Conservation (phyloP, 139 green algal genomes). For the Coelastrella sp. region DNA sequence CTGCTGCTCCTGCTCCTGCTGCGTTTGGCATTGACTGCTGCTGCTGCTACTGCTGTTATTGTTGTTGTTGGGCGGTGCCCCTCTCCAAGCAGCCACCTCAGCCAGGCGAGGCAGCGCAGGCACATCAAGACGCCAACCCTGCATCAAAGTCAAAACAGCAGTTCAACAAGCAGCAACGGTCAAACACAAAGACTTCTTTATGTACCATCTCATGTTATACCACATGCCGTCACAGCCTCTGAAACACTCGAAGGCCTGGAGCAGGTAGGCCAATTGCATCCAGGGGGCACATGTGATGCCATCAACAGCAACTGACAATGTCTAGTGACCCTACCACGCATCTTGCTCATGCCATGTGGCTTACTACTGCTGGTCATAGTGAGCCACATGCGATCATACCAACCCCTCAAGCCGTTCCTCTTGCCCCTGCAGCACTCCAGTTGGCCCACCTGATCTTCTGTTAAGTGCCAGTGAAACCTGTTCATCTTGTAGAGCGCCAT, state of each 20-base stretch:
- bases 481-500: slow-evolving; percentile 74
- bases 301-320: no score
- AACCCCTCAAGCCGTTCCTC: neutral
- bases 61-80: neutral
- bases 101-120: slow-evolving; percentile 63
- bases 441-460: slow-evolving; percentile 69
- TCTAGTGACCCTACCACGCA: no score
- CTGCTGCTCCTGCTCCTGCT: slow-evolving; percentile 30
- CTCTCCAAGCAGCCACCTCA: slow-evolving; percentile 65
- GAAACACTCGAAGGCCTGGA: no score
- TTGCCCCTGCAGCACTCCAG: neutral
- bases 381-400: neutral
- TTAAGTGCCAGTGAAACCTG: slow-evolving; percentile 76
- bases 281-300: no score
- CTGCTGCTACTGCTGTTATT: slow-evolving; percentile 31
- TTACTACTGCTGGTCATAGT: no score
- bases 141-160: neutral
- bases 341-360: no score
- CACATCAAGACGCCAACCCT: slow-evolving; percentile 77
- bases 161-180: neutral
- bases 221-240: no score
- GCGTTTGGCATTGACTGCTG: slow-evolving; percentile 1
- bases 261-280: no score
- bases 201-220: no score
- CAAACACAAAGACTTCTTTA: slow-evolving; percentile 49